Percentiles rank a stretch among this genome's conserved stretches.
phyloP scores from a whole-genome alignment of 202 grass and related monocot genomes.

The Thinopyrum obtusiflorum region DNA sequence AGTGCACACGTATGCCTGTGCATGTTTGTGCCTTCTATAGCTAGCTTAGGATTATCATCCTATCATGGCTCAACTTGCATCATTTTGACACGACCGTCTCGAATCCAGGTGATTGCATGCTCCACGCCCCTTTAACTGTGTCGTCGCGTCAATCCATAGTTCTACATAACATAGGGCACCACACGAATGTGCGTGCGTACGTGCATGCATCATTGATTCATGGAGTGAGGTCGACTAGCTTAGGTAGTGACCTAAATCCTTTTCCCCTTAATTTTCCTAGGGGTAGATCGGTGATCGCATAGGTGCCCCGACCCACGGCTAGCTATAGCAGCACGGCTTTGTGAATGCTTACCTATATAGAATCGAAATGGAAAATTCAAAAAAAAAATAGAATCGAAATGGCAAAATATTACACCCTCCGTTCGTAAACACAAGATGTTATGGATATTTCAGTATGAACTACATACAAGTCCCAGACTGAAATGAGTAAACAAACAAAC shows the following conservation, averaged over 20 bases:
- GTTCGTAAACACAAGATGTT: too few species aligned
- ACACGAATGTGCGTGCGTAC: neutral
- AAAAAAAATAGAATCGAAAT: neutral
- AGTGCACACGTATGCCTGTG: neutral
- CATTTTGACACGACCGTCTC: conserved; percentile 2
- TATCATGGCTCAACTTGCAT: neutral
- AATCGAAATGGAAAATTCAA: neutral
- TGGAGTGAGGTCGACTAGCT: neutral
- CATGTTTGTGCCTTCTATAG: neutral
- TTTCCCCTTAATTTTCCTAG: neutral
- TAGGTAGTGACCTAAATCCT: neutral
- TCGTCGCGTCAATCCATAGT: conserved; percentile 20
- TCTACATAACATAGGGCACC: neutral
- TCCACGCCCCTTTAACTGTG: conserved; percentile 7
- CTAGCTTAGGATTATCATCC: neutral
- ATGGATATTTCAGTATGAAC: too few species aligned
- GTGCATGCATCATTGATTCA: conserved; percentile 36
- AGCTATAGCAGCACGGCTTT: neutral
- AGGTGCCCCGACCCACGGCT: neutral
- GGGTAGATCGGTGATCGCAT: neutral
- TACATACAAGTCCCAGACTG: too few species aligned
- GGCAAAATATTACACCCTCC: neutral
- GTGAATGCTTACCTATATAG: neutral
- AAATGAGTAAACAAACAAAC: too few species aligned
- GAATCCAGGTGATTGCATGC: conserved; percentile 21